These are phyloP conservation scores for Fusarium palustre DNA, from an alignment of 2,329 filamentous ascomycete genomes.

Conservation along the genomic window DNA sequence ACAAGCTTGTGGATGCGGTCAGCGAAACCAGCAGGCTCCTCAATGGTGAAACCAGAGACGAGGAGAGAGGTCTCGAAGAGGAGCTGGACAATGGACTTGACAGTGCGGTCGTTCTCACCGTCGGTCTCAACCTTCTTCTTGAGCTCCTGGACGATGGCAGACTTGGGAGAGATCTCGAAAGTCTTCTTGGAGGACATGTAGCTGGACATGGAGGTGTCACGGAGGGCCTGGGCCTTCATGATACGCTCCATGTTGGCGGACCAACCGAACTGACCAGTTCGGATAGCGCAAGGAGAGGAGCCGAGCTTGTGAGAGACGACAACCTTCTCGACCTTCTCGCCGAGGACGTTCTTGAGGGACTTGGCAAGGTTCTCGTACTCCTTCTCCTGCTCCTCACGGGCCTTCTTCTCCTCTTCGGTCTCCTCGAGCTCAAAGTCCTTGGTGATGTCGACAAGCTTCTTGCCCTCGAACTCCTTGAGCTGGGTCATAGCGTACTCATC, in stretches of 20 bases:
- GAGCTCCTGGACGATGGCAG: conserved; percentile 96
- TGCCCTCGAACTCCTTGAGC: conserved; percentile 99
- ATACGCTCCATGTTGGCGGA: conserved; percentile 99
- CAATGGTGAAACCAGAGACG: conserved; percentile 99
- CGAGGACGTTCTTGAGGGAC: conserved; percentile 98
- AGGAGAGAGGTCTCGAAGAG: conserved; percentile 99
- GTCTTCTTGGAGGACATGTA: conserved; percentile 99
- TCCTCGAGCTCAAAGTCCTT: conserved; percentile 99
- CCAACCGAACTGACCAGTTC: conserved; percentile 99
- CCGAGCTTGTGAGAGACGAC: conserved; percentile 98
- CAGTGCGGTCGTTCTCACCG: conserved; percentile 97
- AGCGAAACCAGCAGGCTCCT: conserved; percentile 96
- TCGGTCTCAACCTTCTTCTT: conserved; percentile 99
- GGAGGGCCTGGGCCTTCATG: conserved; percentile 99
- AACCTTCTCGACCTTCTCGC: conserved; percentile 99
- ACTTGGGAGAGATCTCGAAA: conserved; percentile 99
- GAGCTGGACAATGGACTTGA: conserved; percentile 98
- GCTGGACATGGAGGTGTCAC: conserved; percentile 99
- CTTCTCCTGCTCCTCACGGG: conserved; percentile 97
- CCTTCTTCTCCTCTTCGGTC: conserved; percentile 98
- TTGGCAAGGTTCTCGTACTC: conserved; percentile 95
- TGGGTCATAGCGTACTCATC: conserved; percentile 99
- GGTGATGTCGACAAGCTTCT: conserved; percentile 99
- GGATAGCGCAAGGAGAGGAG: conserved; percentile 95
- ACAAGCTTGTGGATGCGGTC: conserved; percentile 99